Percentiles rank a stretch among this genome's conserved stretches.
Evolutionary conservation across 148 eudicot genomes (phyloP).

Genomic region (Chenopodium formosanum): DNA sequence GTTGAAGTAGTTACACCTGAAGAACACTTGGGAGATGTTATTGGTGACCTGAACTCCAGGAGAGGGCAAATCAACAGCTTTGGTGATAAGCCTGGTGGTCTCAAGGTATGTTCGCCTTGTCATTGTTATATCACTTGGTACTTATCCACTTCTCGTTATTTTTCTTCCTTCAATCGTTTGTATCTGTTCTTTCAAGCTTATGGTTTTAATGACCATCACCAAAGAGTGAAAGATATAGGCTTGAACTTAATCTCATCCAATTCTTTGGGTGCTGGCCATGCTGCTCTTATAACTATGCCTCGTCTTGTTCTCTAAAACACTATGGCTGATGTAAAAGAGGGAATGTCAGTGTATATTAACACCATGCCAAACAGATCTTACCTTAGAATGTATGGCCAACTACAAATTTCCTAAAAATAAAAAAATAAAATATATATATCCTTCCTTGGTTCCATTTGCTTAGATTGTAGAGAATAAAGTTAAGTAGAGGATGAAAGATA

Average conservation of each 20-base stretch:
- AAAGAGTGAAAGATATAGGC: not conserved
- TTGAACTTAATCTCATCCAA: not conserved
- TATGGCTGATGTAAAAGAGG: not conserved
- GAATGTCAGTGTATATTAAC: not conserved
- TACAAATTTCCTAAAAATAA: too few species aligned
- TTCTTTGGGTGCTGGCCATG: not conserved
- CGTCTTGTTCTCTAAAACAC: not conserved
- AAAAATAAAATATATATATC: too few species aligned
- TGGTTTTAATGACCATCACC: not conserved
- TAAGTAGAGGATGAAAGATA: too few species aligned
- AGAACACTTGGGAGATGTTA: conserved; percentile 95
- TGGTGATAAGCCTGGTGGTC: conserved; percentile 94
- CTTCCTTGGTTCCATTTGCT: not conserved
- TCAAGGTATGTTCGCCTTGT: conserved; percentile 56
- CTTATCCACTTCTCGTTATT: too few species aligned
- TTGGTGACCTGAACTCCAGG: conserved; percentile 95
- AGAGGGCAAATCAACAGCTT: conserved; percentile 94
- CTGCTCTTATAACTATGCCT: not conserved
- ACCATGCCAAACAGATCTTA: not conserved
- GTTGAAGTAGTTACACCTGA: conserved; percentile 97
- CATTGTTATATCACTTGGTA: not conserved
- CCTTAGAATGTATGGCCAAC: not conserved
- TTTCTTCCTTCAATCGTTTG: not conserved
- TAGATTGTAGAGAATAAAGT: not conserved
- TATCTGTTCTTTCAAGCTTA: not conserved